Evolutionary conservation across 2,329 filamentous ascomycete genomes (phyloP), one percentile per base, ranked within the genome.

Genomic region (Cladosporium sp.): DNA sequence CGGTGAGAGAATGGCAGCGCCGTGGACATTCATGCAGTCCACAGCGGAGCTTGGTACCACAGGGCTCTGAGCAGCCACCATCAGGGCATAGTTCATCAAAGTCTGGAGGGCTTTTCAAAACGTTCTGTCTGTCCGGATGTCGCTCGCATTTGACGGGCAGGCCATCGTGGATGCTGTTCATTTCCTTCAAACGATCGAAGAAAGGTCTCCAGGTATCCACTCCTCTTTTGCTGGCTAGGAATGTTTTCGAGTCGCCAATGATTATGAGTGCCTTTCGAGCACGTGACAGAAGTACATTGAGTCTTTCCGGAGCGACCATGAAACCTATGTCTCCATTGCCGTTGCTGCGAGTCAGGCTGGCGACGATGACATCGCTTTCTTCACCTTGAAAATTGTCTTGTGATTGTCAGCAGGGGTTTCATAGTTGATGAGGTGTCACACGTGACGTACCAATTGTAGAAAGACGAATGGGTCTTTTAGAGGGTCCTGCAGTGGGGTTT

Each of bases 261-360:
- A 92, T 75, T 66, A 87, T 88, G 80, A 91, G 84, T 0, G 88
- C 87, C 63, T 90, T 83, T 63, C 84, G 76, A 0, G 88, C 87
- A 5, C 88, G 82, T 39, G 82, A 86, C 0, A 90, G 74, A 0
- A 89, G 75, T 0, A 90, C 86, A 59, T 90, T 89, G 71, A 90
- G 85, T 0, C 87, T 80, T 64, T 91, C 89, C 0, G 80, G 74
- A 0, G 84, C 86, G 25, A 75, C 80, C 1, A 92, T 74, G 60
- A 92, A 92, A 0, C 88, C 89, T 17, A 81, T 80, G 5, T 79
- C 82, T 8, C 73, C 74, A 7, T 80, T 65, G 0, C 70, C 61
- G 63, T 92, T 92, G 72, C 87, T 89, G 40, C 89, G 81, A 0
- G 90, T 87, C 0, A 92, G 75, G 0, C 86, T 89, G 0, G 92